phyloP scores from a whole-genome alignment of 1,284 basidiomycete species.

The Ganoderma sinense region DNA sequence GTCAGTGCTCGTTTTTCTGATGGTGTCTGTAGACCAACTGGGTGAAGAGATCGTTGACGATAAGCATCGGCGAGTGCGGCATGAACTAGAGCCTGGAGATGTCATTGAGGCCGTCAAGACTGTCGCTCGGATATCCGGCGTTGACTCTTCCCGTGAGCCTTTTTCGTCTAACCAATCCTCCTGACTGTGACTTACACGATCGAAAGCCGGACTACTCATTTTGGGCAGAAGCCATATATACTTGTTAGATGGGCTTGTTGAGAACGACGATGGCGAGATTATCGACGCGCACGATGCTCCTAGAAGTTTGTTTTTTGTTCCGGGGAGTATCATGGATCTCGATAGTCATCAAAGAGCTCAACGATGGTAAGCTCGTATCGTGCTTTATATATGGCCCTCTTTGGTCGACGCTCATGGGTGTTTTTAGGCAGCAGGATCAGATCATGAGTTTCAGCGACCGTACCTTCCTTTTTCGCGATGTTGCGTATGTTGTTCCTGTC shows the following conservation, averaged over 20 bases:
- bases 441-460: slow-evolving; percentile 83
- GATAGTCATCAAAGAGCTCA: slow-evolving; percentile 80
- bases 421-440: slow-evolving; percentile 81
- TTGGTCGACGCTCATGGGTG: slow-evolving; percentile 3
- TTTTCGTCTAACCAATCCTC: not conserved
- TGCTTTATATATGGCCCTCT: not conserved
- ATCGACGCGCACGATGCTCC: slow-evolving; percentile 91
- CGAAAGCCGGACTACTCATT: slow-evolving; percentile 84
- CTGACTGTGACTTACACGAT: not conserved
- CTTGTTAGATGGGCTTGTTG: slow-evolving; percentile 92
- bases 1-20: not conserved
- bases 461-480: slow-evolving; percentile 89
- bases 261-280: slow-evolving; percentile 87
- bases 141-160: slow-evolving; percentile 84
- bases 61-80: slow-evolving; percentile 79
- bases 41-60: slow-evolving; percentile 80
- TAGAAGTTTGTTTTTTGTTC: slow-evolving; percentile 82
- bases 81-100: slow-evolving; percentile 90
- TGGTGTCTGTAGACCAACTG: slow-evolving; percentile 51
- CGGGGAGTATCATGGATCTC: slow-evolving; percentile 84
- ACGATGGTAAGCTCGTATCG: slow-evolving; percentile 65
- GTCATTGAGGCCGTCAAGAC: slow-evolving; percentile 91
- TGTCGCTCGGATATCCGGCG: slow-evolving; percentile 85
- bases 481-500: slow-evolving; percentile 67
- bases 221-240: slow-evolving; percentile 88